Base-by-base conservation (phyloP, 2,329 filamentous ascomycete genomes). In the Cercospora brassicicola region DNA sequence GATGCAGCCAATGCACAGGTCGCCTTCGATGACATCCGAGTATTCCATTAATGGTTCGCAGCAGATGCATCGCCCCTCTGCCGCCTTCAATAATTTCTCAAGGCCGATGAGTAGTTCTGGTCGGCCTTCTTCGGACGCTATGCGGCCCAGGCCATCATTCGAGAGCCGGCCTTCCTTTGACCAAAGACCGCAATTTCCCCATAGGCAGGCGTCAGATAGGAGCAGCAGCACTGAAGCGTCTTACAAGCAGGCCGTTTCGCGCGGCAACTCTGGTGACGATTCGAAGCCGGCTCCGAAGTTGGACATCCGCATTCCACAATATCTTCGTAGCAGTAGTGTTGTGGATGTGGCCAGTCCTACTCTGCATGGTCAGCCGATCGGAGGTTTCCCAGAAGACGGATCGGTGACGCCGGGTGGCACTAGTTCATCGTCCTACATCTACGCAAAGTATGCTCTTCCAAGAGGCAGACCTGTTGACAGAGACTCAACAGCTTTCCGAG, bases 21-120 rank as follows among this genome's bases (percentile, higher is more conserved):
- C 94, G 0, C 93, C 93, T 1, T 98, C 95, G 0, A 86, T 92
- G 42, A 89, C 89, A 69, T 98, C 94, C 1, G 92, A 97, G 69
- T 87, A 88, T 61, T 96, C 93, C 1, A 85, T 86, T 55, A 85
- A 81, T 59, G 84, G 86, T 11, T 81, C 79, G 18, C 70, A 72
- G 31, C 66, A 72, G 39, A 45, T 65, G 23, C 70, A 70, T 30
- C 65, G 69, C 33, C 68, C 70, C 11, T 60, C 63, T 39, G 56
- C 67, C 15, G 68, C 65, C 51, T 71, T 67, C 53, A 67, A 91
- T 81, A 98, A 99, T 80, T 98, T 98, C 79, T 98, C 95, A 0
- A 87, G 95, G 53, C 95, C 95, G 0, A 81, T 96, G 69, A 97
- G 94, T 79, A 86, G 90, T 76, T 87, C 89, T 68, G 81, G 82